Conservation (phyloP, 2,329 filamentous ascomycete species). For the Clarireedia homoeocarpa region DNA sequence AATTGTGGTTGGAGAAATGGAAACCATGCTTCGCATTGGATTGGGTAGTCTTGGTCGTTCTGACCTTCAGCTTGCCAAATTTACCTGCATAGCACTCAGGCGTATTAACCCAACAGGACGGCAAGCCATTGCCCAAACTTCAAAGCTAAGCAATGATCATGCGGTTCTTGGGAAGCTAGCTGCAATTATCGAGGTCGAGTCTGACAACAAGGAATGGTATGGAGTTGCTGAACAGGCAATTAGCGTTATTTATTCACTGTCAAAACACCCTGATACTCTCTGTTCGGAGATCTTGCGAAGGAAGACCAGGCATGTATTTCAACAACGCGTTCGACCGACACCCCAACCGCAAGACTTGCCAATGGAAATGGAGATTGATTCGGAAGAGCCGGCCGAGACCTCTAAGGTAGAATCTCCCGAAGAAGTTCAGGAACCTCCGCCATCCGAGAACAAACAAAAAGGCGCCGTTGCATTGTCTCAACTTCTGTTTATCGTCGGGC, state of each 20-base stretch:
- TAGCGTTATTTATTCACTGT: constrained; percentile 86
- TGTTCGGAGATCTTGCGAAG: constrained; percentile 85
- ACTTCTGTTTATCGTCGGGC: constrained; percentile 87
- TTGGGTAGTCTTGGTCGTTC: constrained; percentile 71
- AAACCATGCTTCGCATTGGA: constrained; percentile 85
- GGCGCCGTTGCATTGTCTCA: constrained; percentile 76
- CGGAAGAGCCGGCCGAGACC: constrained; percentile 23
- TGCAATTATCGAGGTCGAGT: constrained; percentile 75
- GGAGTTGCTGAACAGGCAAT: constrained; percentile 95
- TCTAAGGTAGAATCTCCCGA: constrained; percentile 7
- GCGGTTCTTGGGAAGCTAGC: constrained; percentile 75
- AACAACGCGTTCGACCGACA: constrained; percentile 20
- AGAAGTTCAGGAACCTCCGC: constrained; percentile 3
- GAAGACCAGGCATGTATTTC: constrained; percentile 78
- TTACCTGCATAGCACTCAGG: constrained; percentile 86
- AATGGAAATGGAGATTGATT: constrained; percentile 20
- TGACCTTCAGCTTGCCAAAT: constrained; percentile 86
- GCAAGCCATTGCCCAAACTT: constrained; percentile 58
- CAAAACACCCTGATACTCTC: constrained; percentile 87
- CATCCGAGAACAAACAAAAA: constrained; percentile 45
- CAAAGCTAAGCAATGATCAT: constrained; percentile 84
- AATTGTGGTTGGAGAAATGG: constrained; percentile 90
- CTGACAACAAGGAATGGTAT: constrained; percentile 91
- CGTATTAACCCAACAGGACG: constrained; percentile 83
- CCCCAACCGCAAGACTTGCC: constrained; percentile 16